These are phyloP conservation scores for Vitis hybrid DNA, from an alignment of 177 flowering plant genomes.

Conservation along the genomic window DNA sequence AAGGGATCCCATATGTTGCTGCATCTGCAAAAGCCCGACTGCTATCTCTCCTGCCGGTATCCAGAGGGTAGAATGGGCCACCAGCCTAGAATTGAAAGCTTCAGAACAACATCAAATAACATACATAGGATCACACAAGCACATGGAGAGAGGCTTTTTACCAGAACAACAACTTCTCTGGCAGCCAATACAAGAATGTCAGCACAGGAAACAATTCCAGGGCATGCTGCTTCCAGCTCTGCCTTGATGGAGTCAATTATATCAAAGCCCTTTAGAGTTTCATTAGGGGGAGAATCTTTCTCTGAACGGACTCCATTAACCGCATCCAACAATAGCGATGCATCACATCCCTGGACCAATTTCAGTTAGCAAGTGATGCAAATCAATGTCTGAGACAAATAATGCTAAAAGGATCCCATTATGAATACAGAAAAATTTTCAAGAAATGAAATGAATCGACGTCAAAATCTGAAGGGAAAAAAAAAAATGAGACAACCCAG, in stretches of 20 bases:
- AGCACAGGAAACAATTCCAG: constrained; percentile 62
- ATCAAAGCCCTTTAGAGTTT: constrained; percentile 46
- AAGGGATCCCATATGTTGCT: constrained; percentile 44
- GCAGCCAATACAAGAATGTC: constrained; percentile 60
- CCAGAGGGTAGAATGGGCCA: constrained; percentile 61
- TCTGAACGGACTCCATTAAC: constrained; percentile 31
- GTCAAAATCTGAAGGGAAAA: background rate
- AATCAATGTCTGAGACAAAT: background rate
- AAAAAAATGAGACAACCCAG: background rate
- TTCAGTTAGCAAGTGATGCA: background rate
- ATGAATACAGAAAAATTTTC: background rate
- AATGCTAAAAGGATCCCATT: background rate
- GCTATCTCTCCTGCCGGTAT: constrained; percentile 63
- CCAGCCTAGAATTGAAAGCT: constrained; percentile 43
- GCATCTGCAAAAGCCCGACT: constrained; percentile 13
- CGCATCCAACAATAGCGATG: constrained; percentile 49
- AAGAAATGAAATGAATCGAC: background rate
- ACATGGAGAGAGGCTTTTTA: constrained; percentile 8
- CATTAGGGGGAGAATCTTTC: constrained; percentile 54
- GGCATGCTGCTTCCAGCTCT: constrained; percentile 47
- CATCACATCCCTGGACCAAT: constrained; percentile 62
- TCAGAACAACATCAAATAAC: background rate
- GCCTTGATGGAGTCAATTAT: constrained; percentile 50
- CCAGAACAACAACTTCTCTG: constrained; percentile 50
- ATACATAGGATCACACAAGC: background rate